Evolutionary conservation across 2,329 filamentous ascomycete genomes (phyloP).

Genomic region (Aspergillus luchuensis): DNA sequence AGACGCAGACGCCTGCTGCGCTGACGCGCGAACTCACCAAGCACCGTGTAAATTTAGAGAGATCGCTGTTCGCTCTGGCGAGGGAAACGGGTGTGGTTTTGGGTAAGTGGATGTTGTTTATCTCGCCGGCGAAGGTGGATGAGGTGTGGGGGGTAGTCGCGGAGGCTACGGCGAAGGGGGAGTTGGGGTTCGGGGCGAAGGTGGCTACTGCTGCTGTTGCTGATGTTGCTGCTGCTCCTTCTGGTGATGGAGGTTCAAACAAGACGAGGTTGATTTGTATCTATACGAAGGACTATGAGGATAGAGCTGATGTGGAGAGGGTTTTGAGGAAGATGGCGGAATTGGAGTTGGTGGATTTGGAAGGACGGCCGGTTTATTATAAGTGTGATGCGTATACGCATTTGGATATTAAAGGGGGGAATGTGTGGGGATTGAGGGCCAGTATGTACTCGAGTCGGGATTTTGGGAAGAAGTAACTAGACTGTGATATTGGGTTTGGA

Average conservation of each 20-base stretch:
- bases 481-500: slow-evolving; percentile 2
- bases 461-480: slow-evolving; percentile 29
- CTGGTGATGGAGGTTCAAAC: slow-evolving; percentile 13
- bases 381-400: slow-evolving; percentile 74
- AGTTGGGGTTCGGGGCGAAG: slow-evolving; percentile 73
- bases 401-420: slow-evolving; percentile 62
- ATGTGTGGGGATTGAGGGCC: slow-evolving; percentile 64
- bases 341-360: slow-evolving; percentile 58
- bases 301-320: slow-evolving; percentile 67
- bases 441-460: slow-evolving; percentile 47
- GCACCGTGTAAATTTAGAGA: slow-evolving; percentile 29
- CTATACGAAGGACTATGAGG: slow-evolving; percentile 74
- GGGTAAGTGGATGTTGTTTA: slow-evolving; percentile 60
- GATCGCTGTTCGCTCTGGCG: slow-evolving; percentile 64
- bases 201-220: slow-evolving; percentile 63
- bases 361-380: slow-evolving; percentile 66
- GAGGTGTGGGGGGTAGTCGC: slow-evolving; percentile 62
- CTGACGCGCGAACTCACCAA: slow-evolving; percentile 42
- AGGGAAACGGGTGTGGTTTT: slow-evolving; percentile 58
- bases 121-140: slow-evolving; percentile 26
- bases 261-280: slow-evolving; percentile 68
- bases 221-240: slow-evolving; percentile 39
- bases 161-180: slow-evolving; percentile 65
- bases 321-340: slow-evolving; percentile 66
- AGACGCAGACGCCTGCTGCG: slow-evolving; percentile 41